A percentile compares a stretch with the other conserved stretches of the same genome.
Conservation (phyloP, 2,329 filamentous ascomycete genomes). For the Cephalotrichum gorgonifer region DNA sequence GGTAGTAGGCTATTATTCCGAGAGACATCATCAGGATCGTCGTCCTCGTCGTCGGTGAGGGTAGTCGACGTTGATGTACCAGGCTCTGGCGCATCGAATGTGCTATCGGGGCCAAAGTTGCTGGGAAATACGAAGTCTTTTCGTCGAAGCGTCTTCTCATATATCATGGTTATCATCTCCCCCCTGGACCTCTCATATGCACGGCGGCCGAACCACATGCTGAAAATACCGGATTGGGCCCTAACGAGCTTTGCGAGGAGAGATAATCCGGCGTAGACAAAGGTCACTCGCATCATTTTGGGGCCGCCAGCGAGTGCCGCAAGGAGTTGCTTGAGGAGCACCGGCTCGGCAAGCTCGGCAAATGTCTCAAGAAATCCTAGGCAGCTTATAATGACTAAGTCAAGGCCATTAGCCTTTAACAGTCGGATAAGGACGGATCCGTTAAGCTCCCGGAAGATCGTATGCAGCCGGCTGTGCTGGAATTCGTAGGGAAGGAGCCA, state of each 20-base stretch:
- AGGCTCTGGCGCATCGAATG: neutral
- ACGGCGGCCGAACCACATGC: slow-evolving; percentile 73
- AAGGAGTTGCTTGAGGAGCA: slow-evolving; percentile 64
- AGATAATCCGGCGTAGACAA: slow-evolving; percentile 50
- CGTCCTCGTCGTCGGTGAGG: slow-evolving; percentile 5
- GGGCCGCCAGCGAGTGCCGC: slow-evolving; percentile 2
- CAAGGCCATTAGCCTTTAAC: slow-evolving; percentile 66
- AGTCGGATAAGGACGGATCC: slow-evolving; percentile 65
- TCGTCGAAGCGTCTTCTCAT: slow-evolving; percentile 63
- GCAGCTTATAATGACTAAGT: slow-evolving; percentile 57
- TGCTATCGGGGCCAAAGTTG: neutral
- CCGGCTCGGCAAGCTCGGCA: slow-evolving; percentile 46
- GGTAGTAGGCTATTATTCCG: neutral
- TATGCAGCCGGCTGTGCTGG: slow-evolving; percentile 66
- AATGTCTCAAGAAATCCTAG: slow-evolving; percentile 54
- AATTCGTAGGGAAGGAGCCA: slow-evolving; percentile 75
- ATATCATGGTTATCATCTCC: slow-evolving; percentile 75
- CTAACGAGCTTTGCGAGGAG: slow-evolving; percentile 50
- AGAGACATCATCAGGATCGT: slow-evolving; percentile 3
- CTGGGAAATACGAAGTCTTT: slow-evolving; percentile 41
- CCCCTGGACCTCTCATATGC: slow-evolving; percentile 76
- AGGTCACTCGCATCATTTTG: slow-evolving; percentile 3
- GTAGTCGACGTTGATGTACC: neutral
- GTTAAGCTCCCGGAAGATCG: slow-evolving; percentile 59
- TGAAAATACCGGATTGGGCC: slow-evolving; percentile 57